These are phyloP conservation scores for Torulaspora maleeae DNA, from an alignment of 805 yeast genomes.

Conservation along the genomic window DNA sequence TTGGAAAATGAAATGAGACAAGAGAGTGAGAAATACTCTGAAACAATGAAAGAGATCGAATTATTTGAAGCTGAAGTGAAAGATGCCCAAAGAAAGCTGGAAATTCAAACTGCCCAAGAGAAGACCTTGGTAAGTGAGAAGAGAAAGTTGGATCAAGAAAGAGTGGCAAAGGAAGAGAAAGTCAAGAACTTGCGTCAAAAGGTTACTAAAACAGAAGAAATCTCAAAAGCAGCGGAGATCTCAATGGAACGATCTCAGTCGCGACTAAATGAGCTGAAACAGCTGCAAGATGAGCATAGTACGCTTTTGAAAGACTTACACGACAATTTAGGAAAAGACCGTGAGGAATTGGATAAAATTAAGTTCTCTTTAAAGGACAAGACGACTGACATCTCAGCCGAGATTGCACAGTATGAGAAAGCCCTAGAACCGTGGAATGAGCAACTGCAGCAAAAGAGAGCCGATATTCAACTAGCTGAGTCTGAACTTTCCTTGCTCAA, in stretches of 20 bases:
- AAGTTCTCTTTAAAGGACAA: slow-evolving; percentile 65
- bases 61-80: slow-evolving; percentile 29
- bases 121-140: slow-evolving; percentile 26
- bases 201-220: slow-evolving; percentile 53
- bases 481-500: slow-evolving; percentile 59
- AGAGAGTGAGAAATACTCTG: slow-evolving; percentile 43
- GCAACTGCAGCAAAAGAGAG: slow-evolving; percentile 55
- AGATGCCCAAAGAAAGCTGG: slow-evolving; percentile 25
- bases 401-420: slow-evolving; percentile 59
- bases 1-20: slow-evolving; percentile 40
- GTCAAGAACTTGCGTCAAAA: slow-evolving; percentile 59
- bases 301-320: slow-evolving; percentile 45
- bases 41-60: slow-evolving; percentile 39
- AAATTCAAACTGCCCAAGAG: slow-evolving; percentile 32
- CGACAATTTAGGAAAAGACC: slow-evolving; percentile 48
- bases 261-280: slow-evolving; percentile 43
- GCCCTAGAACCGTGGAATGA: slow-evolving; percentile 81
- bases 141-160: slow-evolving; percentile 45
- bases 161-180: slow-evolving; percentile 72
- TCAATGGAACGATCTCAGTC: slow-evolving; percentile 43
- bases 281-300: slow-evolving; percentile 43
- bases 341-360: slow-evolving; percentile 53
- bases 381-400: slow-evolving; percentile 61
- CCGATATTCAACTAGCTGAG: slow-evolving; percentile 58
- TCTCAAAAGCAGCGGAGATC: slow-evolving; percentile 45